Percentiles rank a stretch among this genome's conserved stretches.
Conservation (phyloP, 2,329 filamentous ascomycete genomes). For the Sporothrix pallida region DNA sequence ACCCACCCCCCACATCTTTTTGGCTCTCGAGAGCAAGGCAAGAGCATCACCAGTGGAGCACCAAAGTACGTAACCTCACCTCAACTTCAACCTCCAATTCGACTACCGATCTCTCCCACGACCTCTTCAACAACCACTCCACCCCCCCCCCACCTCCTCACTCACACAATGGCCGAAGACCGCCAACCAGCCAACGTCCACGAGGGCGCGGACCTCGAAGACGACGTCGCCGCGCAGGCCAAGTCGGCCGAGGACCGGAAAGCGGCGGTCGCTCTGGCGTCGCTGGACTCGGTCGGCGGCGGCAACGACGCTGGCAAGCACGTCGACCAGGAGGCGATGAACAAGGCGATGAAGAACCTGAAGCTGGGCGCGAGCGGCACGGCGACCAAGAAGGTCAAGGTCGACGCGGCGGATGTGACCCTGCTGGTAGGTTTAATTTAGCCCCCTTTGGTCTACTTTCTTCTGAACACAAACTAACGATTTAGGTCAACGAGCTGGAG, state of each 20-base stretch:
- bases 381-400: conserved; percentile 68
- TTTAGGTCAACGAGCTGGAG: conserved; percentile 72
- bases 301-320: conserved; percentile 58
- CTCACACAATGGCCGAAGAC: conserved; percentile 58
- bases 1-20: background rate
- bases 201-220: conserved; percentile 67
- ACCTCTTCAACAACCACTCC: background rate
- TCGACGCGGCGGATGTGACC: conserved; percentile 72
- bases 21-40: background rate
- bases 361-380: conserved; percentile 47
- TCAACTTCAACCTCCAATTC: background rate
- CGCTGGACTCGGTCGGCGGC: conserved; percentile 62
- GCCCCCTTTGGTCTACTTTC: too few species aligned
- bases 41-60: background rate
- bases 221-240: conserved; percentile 56
- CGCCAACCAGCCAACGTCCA: conserved; percentile 63
- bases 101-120: background rate
- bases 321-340: conserved; percentile 72
- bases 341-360: conserved; percentile 73
- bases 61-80: background rate
- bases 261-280: conserved; percentile 73
- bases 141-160: background rate
- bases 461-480: background rate
- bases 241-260: conserved; percentile 79
- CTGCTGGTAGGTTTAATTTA: conserved; percentile 58